Conservation (phyloP, 2,329 filamentous ascomycete genomes). For the Colletotrichum agaves region DNA sequence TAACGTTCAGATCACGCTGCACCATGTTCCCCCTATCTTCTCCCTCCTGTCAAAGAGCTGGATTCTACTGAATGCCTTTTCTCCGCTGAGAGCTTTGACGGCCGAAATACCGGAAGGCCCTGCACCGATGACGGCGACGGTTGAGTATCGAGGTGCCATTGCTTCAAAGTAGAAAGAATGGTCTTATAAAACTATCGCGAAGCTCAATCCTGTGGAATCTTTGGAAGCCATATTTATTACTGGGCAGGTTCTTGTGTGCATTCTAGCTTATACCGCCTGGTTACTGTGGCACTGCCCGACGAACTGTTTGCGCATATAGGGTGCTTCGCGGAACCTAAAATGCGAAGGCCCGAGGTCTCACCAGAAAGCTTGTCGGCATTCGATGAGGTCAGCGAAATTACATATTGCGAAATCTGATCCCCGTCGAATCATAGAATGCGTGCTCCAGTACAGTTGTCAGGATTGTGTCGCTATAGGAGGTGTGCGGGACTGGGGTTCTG, state of each 20-base stretch:
- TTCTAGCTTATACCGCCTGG: background rate
- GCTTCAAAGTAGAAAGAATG: no score
- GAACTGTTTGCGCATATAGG: constrained; percentile 13
- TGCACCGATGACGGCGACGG: constrained; percentile 66
- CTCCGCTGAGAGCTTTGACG: constrained; percentile 66
- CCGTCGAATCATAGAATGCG: no score
- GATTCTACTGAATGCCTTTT: constrained; percentile 64
- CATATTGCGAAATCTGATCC: background rate
- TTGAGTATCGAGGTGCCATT: constrained; percentile 22
- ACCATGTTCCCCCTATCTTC: constrained; percentile 66
- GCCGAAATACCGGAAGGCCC: constrained; percentile 68
- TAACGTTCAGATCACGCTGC: constrained; percentile 36
- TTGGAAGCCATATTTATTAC: no score
- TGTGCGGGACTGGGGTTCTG: no score
- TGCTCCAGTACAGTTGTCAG: no score
- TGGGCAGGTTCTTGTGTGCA: no score
- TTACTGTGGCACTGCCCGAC: no score
- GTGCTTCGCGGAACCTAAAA: background rate
- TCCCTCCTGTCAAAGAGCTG: constrained; percentile 68
- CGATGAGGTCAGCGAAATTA: background rate
- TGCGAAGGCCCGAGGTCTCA: background rate
- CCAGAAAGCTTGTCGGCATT: background rate
- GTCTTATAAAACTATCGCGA: no score
- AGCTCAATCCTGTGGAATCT: no score
- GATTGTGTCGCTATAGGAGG: background rate